Evolutionary conservation across 257 asterid genomes (phyloP), one percentile per base, ranked within the genome.

Genomic region (Nicotiana sylvestris): DNA sequence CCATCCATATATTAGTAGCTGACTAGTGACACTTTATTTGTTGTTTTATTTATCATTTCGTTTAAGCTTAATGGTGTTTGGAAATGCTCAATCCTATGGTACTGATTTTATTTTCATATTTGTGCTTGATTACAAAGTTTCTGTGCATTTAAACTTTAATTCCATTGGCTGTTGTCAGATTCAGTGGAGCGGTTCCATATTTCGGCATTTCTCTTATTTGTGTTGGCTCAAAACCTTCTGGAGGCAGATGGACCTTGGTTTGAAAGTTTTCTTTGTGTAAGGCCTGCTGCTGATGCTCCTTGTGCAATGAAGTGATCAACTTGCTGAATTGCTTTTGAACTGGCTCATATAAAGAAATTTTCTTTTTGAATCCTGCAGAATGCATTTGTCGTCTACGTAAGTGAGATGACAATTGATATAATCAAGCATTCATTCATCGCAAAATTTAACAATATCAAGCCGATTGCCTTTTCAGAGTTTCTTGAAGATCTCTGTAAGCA

Each of bases 201-300:
- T 82, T 89, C 91, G 21, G 98, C 98, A 83, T 96, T 94, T 87
- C 86, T 96, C 84, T 85, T 96, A 88, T 94, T 93, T 88, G 98
- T 96, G 90, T 90, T 96, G 85, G 99, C 98, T 87, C 98, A 96
- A 85, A 96, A 94, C 82, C 91, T 96, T 83, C 92, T 87, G 68
- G 99, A 96, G 86, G 97, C 98, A 29, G 98, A 94, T 88, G 98
- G 98, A 74, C 93, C 97, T 85, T 96, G 99, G 99, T 93, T 96
- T 80, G 87, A 87, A 88, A 94, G 89, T 87, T 96, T 94, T 86
- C 83, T 94, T 72, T 87, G 49, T 82, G 99, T 96, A 89, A 90
- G 98, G 9, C 69, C 72, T 57, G 67, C 43, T 51, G 66, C 78
- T 29, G 46, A 66, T 27, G 43, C 83, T 60, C 39, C 72, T 79